phyloP scores from a whole-genome alignment of 2,329 filamentous ascomycete species.

The Aspergillus felis region DNA sequence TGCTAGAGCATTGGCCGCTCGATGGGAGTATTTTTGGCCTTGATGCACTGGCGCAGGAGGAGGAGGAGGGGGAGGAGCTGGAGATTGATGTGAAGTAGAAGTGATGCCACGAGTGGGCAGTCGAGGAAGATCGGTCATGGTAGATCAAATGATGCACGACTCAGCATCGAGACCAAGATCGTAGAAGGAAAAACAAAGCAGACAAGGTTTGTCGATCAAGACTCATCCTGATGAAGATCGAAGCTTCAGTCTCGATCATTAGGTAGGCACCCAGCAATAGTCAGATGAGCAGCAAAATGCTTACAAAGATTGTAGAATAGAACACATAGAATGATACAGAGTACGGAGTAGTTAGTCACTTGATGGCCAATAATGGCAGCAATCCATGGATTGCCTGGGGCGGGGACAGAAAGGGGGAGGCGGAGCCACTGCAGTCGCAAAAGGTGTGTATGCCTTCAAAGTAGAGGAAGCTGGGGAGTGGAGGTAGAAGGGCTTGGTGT shows the following conservation, averaged over 20 bases:
- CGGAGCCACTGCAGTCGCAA: slow-evolving; percentile 1
- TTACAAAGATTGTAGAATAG: not conserved
- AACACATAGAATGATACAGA: not conserved
- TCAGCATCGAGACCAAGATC: not conserved
- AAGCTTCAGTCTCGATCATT: slow-evolving; percentile 13
- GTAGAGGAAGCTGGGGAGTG: not conserved
- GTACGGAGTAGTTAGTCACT: not conserved
- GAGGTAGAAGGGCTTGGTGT: not conserved
- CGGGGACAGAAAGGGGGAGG: slow-evolving; percentile 8
- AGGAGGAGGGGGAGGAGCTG: slow-evolving; percentile 33
- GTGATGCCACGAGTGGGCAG: slow-evolving; percentile 23
- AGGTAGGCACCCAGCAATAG: not conserved
- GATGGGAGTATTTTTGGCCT: slow-evolving; percentile 39
- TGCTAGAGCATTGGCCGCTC: slow-evolving; percentile 46
- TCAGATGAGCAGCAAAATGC: not conserved
- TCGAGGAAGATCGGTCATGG: slow-evolving; percentile 28
- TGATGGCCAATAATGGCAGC: not conserved
- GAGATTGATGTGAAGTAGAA: slow-evolving; percentile 22
- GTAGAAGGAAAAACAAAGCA: not conserved
- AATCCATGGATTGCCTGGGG: slow-evolving; percentile 6
- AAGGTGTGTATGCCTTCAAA: not conserved
- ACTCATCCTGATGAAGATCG: slow-evolving; percentile 19
- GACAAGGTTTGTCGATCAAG: slow-evolving; percentile 9
- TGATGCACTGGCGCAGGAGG: slow-evolving; percentile 34
- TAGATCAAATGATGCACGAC: slow-evolving; percentile 10